Evolutionary conservation across 169 alveolate species (phyloP), one percentile per base, ranked within the genome.

Genomic region (Cytauxzoon felis): DNA sequence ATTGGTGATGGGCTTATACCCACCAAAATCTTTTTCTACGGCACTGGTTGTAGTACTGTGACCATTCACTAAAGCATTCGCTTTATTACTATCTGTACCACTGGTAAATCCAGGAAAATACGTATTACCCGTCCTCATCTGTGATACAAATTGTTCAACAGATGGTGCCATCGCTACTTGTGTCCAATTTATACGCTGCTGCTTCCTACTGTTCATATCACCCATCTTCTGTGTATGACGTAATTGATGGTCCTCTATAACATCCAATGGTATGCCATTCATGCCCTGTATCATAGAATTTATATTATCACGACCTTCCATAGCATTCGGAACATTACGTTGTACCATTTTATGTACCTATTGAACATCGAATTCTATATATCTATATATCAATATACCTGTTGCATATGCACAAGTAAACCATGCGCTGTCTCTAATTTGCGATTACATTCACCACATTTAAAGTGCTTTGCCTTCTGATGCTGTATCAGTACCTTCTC

Each of bases 381-480:
- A 9, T 5, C 6, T 4, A 13, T 18, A 38, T 13, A 38, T 38
- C 13, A 38, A 38, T 38, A 23, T 26, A 87, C 93, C 84, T 91
- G 95, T 65, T 85, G 80, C 92, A 91, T 85, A 63, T 92, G 96
- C 32, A 92, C 94, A 9, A 79, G 85, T 61, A 92, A 68, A 3
- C 96, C 96, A 42, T 90, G 83, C 30, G 98, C 99, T 11, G 98
- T 93, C 30, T 96, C 95, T 69, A 96, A 94, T 81, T 95, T 95
- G 64, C 98, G 91, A 57, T 84, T 92, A 59, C 99, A 96, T 33
- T 88, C 85, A 8, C 53, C 80, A 82, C 99, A 96, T 61, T 95
- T 92, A 81, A 96, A 96, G 68, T 96, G 99, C 58, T 96, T 93
- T 41, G 98, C 98, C 76, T 96, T 96, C 79, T 96, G 98, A 75